Percentiles rank a stretch among this genome's conserved stretches.
These are phyloP conservation scores for Eimeria tenella DNA, from an alignment of 169 alveolate species.

Conservation along the genomic window DNA sequence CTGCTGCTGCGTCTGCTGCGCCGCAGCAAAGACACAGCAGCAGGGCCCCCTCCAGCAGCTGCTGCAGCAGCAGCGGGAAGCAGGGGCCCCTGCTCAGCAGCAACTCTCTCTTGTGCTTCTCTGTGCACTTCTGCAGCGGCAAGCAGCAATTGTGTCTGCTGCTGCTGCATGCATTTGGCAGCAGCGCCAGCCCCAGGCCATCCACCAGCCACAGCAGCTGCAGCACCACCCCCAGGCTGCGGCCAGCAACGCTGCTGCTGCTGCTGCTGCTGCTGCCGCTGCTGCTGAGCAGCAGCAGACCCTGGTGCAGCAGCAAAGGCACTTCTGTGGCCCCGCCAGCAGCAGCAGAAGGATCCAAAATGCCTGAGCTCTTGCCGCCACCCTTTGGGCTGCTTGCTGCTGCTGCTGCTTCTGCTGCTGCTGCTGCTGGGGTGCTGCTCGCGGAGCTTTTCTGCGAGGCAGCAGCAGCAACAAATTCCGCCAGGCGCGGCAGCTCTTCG, in stretches of 20 bases:
- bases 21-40: not conserved
- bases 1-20: not conserved
- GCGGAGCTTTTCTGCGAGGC: too few species aligned
- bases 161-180: constrained; percentile 7
- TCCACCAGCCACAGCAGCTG: not conserved
- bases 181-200: not conserved
- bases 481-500: too few species aligned
- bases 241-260: not conserved
- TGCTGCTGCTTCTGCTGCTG: not conserved
- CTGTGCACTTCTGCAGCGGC: not conserved
- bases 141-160: not conserved
- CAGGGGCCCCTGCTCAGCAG: not conserved
- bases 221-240: not conserved
- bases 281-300: not conserved
- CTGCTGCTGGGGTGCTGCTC: not conserved
- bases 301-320: not conserved
- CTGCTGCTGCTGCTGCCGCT: not conserved
- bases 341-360: too few species aligned
- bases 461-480: too few species aligned
- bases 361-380: too few species aligned
- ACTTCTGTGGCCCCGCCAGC: not conserved
- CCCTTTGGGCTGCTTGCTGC: not conserved
- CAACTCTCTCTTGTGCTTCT: not conserved
- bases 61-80: not conserved
- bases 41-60: not conserved